Percentiles rank a stretch among this genome's conserved stretches.
Evolutionary conservation across 1,139 yeast genomes (phyloP).

Genomic region (Geotrichum carabidarum): DNA sequence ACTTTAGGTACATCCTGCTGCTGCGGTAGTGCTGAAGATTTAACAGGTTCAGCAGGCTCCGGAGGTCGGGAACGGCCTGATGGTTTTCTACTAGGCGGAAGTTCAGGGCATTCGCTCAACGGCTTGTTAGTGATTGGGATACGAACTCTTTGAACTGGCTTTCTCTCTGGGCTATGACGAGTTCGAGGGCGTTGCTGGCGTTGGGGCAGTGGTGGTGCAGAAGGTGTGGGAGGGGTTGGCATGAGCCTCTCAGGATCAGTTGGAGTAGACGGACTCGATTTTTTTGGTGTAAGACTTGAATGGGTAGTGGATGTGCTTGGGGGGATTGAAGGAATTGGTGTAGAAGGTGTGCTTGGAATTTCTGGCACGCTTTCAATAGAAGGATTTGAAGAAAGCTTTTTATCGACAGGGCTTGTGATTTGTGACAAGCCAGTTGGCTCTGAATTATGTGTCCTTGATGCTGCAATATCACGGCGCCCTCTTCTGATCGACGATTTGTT

Average conservation of each 20-base stretch:
- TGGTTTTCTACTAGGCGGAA: neutral
- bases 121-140: slow-evolving; percentile 13
- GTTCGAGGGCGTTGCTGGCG: neutral
- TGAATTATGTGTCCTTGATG: neutral
- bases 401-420: neutral
- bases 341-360: neutral
- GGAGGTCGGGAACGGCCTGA: neutral
- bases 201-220: neutral
- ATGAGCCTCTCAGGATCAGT: slow-evolving; percentile 4
- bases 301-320: neutral
- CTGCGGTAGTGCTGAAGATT: neutral
- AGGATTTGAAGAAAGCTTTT: neutral
- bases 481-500: slow-evolving; percentile 27
- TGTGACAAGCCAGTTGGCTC: neutral
- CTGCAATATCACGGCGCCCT: slow-evolving; percentile 20
- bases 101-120: slow-evolving; percentile 12
- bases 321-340: neutral
- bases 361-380: neutral
- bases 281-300: neutral
- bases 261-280: neutral
- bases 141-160: slow-evolving; percentile 6
- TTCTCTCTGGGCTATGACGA: neutral
- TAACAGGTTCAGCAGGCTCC: neutral
- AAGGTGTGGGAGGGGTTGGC: slow-evolving; percentile 2
- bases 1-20: no score